Evolutionary conservation across 164 flowering plant genomes (phyloP), one percentile per base, ranked within the genome.

Genomic region (Buxus sempervirens): DNA sequence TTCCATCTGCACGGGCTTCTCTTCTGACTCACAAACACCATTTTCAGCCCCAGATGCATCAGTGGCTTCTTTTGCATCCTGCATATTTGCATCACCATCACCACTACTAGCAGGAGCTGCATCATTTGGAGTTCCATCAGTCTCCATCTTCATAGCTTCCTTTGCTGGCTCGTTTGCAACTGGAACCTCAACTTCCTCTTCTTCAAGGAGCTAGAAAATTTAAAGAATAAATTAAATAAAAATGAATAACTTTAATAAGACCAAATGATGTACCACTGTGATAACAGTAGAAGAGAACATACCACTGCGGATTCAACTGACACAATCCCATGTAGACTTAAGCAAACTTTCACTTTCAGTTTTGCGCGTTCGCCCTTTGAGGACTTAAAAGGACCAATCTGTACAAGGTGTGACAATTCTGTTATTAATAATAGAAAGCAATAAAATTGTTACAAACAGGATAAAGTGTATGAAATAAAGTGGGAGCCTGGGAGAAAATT

Each of bases 331-430:
- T 94, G 97, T 68, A 90, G 69, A 77, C 83, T 94, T 69, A 94
- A 70, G 27, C 92, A 86, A 64, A 77, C 92, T 80, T 92, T 94
- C 49, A 91, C 87, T 77, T 91, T 94, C 60, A 94, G 41, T 67
- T 89, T 94, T 27, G 88, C 83, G n/a, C 84, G 75, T 23, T 91
- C 97, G 68, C 89, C 78, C 61, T 85, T 90, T 21, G 87, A 57
- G 12, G 89, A 77, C 68, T 90, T 90, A 75, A 94, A 91, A 23
- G 97, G 96, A 72, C 98, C 97, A 82, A 87, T 85, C 90, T 86
- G 81, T 55, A 58, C 64, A 69, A 3, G 7, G 7, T 3, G 7
- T 32, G 38, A 32, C 38, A 32, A 32, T 32, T 32, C n/a, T n/a
- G n/a, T n/a, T 32, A 32, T 32, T 3, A 3, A 7, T 32, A 3